A percentile compares a stretch with the other conserved stretches of the same genome.
These are phyloP conservation scores for Metschnikowia corniflorae DNA, from an alignment of 805 yeast genomes.

Conservation along the genomic window DNA sequence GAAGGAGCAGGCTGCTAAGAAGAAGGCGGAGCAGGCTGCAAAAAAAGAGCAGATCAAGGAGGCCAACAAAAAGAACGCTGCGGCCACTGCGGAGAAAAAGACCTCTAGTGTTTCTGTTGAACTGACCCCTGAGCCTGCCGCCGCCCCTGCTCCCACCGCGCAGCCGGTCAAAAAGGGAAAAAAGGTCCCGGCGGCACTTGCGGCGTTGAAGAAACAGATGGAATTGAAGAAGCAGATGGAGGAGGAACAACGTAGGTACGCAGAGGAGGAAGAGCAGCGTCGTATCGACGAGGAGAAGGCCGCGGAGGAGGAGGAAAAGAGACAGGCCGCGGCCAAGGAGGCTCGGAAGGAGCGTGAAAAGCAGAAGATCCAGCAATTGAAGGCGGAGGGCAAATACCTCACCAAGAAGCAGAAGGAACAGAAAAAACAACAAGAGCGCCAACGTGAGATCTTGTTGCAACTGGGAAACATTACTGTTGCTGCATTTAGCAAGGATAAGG, in stretches of 20 bases:
- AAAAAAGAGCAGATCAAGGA: constrained; percentile 55
- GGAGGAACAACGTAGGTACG: constrained; percentile 70
- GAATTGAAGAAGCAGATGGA: constrained; percentile 85
- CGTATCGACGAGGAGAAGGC: constrained; percentile 49
- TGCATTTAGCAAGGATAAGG: constrained; percentile 49
- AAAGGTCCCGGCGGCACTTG: constrained; percentile 86
- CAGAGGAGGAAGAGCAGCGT: constrained; percentile 60
- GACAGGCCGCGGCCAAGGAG: constrained; percentile 53
- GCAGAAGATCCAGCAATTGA: constrained; percentile 82
- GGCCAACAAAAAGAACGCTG: constrained; percentile 43
- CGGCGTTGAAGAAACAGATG: constrained; percentile 85
- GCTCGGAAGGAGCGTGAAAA: constrained; percentile 85
- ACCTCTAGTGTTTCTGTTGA: constrained; percentile 19
- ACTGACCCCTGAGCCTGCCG: constrained; percentile 32
- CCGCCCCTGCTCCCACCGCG: constrained; percentile 28
- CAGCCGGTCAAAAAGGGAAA: constrained; percentile 48
- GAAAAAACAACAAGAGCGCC: constrained; percentile 77
- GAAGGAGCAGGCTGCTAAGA: constrained; percentile 84
- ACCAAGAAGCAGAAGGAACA: constrained; percentile 96
- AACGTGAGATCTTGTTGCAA: constrained; percentile 80
- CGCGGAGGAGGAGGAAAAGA: constrained; percentile 61
- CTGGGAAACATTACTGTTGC: constrained; percentile 71
- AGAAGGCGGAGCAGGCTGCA: constrained; percentile 67
- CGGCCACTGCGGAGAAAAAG: constrained; percentile 21
- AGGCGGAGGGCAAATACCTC: constrained; percentile 91